Evolutionary conservation across 2,329 filamentous ascomycete genomes (phyloP).

Genomic region (Paracoccidioides brasiliensis): DNA sequence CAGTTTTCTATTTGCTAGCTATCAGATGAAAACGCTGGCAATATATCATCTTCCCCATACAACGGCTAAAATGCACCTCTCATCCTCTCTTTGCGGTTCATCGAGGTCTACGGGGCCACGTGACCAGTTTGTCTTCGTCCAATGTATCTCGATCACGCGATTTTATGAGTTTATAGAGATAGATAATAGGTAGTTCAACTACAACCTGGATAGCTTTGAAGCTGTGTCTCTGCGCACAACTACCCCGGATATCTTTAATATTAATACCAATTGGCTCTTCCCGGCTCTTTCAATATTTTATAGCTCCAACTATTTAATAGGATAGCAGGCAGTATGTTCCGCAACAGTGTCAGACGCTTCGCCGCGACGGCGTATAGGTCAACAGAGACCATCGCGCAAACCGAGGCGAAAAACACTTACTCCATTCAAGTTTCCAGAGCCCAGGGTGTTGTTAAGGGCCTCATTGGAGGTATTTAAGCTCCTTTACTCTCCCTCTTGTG

Average conservation of each 20-base stretch:
- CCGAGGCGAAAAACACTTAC: slow-evolving; percentile 43
- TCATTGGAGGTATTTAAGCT: slow-evolving; percentile 58
- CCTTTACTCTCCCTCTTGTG: neutral
- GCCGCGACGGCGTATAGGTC: slow-evolving; percentile 47
- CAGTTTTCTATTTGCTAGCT: no score
- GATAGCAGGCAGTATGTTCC: slow-evolving; percentile 45
- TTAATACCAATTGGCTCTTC: neutral
- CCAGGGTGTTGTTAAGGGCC: slow-evolving; percentile 63
- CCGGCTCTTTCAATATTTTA: neutral
- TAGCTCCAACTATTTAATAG: neutral
- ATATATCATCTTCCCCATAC: no score
- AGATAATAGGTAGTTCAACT: no score
- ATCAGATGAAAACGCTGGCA: no score
- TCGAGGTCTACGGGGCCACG: no score
- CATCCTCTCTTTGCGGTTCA: no score
- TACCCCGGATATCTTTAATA: neutral
- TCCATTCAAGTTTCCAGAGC: slow-evolving; percentile 63
- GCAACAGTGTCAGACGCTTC: slow-evolving; percentile 54
- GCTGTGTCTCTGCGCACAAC: no score
- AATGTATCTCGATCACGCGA: no score
- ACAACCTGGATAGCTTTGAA: no score
- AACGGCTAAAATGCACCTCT: no score
- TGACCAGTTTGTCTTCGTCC: no score
- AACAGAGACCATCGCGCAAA: slow-evolving; percentile 34
- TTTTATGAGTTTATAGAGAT: no score